A percentile compares a stretch with the other conserved stretches of the same genome.
phyloP scores from a whole-genome alignment of 768 basidiomycete species.

The Tylopilus felleus region DNA sequence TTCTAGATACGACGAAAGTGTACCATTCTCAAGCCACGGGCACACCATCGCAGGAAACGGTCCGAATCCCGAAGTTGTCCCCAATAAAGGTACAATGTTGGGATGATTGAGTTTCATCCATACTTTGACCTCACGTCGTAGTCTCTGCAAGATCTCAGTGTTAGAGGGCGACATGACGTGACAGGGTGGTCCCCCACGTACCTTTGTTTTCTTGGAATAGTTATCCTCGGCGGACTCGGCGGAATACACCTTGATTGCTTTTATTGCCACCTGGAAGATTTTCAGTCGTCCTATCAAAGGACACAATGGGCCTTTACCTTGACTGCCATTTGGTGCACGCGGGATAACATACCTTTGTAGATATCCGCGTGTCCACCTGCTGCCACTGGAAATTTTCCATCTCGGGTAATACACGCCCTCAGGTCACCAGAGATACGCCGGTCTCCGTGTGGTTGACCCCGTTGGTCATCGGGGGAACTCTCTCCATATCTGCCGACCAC shows the following conservation, averaged over 20 bases:
- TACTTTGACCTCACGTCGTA: background rate
- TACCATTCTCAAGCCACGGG: background rate
- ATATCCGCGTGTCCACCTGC: background rate
- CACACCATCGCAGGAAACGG: conserved; percentile 3
- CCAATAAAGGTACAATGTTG: background rate
- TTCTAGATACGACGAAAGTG: background rate
- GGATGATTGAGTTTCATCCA: conserved; percentile 5
- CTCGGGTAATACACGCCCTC: background rate
- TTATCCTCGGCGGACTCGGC: too few relatives aligned
- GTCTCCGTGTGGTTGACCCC: too few relatives aligned
- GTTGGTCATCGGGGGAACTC: too few relatives aligned
- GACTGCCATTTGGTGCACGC: too few relatives aligned
- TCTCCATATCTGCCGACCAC: too few relatives aligned
- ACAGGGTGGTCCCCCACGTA: background rate
- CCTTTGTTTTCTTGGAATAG: background rate
- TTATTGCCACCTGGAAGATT: background rate
- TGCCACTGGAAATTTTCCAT: background rate
- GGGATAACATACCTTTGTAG: background rate
- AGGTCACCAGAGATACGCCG: background rate
- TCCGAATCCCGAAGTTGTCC: background rate
- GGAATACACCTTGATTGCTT: conserved; percentile 5
- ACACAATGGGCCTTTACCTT: background rate
- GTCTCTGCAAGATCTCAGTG: background rate
- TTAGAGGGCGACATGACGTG: background rate
- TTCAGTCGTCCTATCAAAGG: background rate